phyloP scores from a whole-genome alignment of 73 alveolate species.

The Paramecium primaurelia region DNA sequence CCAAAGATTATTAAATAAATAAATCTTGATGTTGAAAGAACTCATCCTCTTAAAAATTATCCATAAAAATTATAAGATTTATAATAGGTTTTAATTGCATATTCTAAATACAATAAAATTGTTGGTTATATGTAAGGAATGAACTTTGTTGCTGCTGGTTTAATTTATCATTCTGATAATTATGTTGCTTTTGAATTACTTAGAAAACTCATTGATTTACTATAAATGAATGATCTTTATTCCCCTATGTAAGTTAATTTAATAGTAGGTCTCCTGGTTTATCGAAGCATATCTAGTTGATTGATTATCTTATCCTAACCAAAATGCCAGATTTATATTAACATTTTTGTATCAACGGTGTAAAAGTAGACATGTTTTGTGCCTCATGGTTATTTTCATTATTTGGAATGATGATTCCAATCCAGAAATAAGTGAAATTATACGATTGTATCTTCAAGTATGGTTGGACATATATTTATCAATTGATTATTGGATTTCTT shows the following conservation, averaged over 20 bases:
- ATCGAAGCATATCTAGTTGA: constrained; percentile 58
- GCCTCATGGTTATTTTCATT: constrained; percentile 75
- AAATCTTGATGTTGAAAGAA: constrained; percentile 48
- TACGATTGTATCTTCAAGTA: constrained; percentile 52
- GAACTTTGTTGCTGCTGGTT: constrained; percentile 58
- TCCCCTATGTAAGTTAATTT: background rate
- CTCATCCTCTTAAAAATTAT: constrained; percentile 52
- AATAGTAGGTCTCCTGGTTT: constrained; percentile 61
- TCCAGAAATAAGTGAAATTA: constrained; percentile 58
- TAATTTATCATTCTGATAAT: constrained; percentile 54
- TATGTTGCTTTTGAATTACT: constrained; percentile 51
- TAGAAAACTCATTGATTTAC: background rate
- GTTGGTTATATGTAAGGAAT: constrained; percentile 68
- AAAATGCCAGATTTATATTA: constrained; percentile 50
- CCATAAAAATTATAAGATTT: background rate
- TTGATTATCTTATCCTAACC: constrained; percentile 39
- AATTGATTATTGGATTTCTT: constrained; percentile 51
- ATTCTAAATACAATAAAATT: constrained; percentile 21
- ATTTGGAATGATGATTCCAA: constrained; percentile 75
- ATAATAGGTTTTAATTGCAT: constrained; percentile 24
- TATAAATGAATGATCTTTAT: constrained; percentile 51
- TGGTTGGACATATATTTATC: constrained; percentile 66
- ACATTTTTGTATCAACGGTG: constrained; percentile 49
- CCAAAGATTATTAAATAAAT: background rate
- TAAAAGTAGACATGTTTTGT: constrained; percentile 69